Percentiles rank a stretch among this genome's conserved stretches.
Conservation (phyloP, 2,329 filamentous ascomycete genomes). For the Lachnellula hyalina region DNA sequence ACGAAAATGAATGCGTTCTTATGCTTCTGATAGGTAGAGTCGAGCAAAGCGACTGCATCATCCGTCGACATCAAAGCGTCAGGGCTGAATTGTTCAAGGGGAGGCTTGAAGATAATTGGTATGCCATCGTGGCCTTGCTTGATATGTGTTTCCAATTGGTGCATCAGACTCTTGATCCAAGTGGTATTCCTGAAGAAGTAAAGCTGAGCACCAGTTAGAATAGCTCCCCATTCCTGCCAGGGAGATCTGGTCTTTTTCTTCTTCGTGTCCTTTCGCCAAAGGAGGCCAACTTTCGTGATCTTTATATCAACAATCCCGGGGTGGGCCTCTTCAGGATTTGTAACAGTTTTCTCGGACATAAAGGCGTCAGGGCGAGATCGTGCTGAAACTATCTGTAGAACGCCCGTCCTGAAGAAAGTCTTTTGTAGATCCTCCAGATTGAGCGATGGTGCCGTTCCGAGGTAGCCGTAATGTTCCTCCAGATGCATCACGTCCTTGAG, state of each 20-base stretch:
- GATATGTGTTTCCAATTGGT: constrained; percentile 78
- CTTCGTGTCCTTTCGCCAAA: constrained; percentile 93
- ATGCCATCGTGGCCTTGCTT: constrained; percentile 70
- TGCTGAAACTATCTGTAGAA: constrained; percentile 91
- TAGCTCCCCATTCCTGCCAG: constrained; percentile 98
- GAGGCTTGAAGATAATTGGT: constrained; percentile 85
- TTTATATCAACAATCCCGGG: constrained; percentile 96
- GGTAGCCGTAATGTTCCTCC: constrained; percentile 86
- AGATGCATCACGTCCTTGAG: constrained; percentile 88
- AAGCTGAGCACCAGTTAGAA: constrained; percentile 91
- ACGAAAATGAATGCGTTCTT: constrained; percentile 94
- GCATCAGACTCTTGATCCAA: constrained; percentile 88
- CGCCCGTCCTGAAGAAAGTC: constrained; percentile 84
- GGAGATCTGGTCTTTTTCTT: constrained; percentile 92
- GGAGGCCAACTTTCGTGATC: constrained; percentile 86
- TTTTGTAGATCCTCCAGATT: constrained; percentile 79
- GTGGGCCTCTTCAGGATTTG: constrained; percentile 79
- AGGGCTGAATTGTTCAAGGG: constrained; percentile 86
- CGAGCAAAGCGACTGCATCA: constrained; percentile 81
- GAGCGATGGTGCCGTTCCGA: constrained; percentile 68
- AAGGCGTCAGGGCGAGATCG: constrained; percentile 93
- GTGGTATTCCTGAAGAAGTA: constrained; percentile 93
- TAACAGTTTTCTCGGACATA: constrained; percentile 78
- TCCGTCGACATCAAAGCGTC: constrained; percentile 92
- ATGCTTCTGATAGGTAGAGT: constrained; percentile 86